These are phyloP conservation scores for Hericium coralloides DNA, from an alignment of 768 basidiomycete genomes.

Conservation along the genomic window DNA sequence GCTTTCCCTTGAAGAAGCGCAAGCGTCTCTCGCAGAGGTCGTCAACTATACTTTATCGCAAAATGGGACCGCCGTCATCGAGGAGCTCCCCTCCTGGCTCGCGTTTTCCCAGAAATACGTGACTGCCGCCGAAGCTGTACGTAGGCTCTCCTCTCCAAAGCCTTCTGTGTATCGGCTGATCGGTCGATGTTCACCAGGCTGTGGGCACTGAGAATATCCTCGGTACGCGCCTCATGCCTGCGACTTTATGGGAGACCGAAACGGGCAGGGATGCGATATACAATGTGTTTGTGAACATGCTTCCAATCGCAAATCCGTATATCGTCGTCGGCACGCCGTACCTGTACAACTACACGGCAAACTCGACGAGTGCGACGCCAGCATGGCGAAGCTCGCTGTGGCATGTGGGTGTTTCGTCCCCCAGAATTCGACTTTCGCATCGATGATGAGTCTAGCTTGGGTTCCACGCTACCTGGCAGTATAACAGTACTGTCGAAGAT, in stretches of 20 bases:
- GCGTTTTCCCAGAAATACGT: slow-evolving; percentile 26
- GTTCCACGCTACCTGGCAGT: slow-evolving; percentile 4
- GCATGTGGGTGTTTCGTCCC: slow-evolving; percentile 13
- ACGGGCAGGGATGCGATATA: slow-evolving; percentile 16
- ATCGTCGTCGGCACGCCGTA: slow-evolving; percentile 18
- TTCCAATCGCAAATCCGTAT: slow-evolving; percentile 17
- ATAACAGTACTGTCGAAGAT: slow-evolving; percentile 14
- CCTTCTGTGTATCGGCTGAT: background rate
- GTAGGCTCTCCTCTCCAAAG: background rate
- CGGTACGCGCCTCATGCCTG: slow-evolving; percentile 21
- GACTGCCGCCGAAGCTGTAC: slow-evolving; percentile 18
- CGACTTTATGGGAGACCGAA: slow-evolving; percentile 17
- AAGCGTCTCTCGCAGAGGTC: slow-evolving; percentile 27
- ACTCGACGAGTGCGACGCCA: slow-evolving; percentile 20
- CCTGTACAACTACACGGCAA: slow-evolving; percentile 9
- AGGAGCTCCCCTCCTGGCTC: slow-evolving; percentile 23
- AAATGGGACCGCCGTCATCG: slow-evolving; percentile 22
- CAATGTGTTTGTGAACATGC: slow-evolving; percentile 11
- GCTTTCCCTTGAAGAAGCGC: slow-evolving; percentile 27
- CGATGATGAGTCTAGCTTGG: too few relatives aligned
- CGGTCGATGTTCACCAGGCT: slow-evolving; percentile 1
- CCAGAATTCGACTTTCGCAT: too few relatives aligned
- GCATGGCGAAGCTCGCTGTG: slow-evolving; percentile 21
- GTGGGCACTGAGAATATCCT: slow-evolving; percentile 20
- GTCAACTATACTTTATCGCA: slow-evolving; percentile 21